These are phyloP conservation scores for Lactarius trivialis DNA, from an alignment of 768 basidiomycete genomes.

Conservation along the genomic window DNA sequence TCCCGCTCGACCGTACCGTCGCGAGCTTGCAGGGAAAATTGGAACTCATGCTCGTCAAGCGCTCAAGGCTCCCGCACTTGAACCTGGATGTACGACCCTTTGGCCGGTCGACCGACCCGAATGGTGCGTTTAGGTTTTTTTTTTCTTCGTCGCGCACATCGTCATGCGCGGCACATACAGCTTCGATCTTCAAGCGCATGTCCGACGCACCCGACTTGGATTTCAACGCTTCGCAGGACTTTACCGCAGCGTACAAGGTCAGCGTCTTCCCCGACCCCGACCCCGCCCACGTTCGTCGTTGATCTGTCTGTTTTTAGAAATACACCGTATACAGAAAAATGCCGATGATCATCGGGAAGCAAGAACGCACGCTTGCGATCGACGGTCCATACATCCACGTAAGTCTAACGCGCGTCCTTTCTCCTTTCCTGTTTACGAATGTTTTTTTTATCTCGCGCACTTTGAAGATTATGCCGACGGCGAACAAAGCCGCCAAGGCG, in stretches of 20 bases:
- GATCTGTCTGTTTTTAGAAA: constrained; percentile 43
- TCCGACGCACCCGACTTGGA: constrained; percentile 56
- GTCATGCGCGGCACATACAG: constrained; percentile 33
- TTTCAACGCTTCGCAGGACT: constrained; percentile 61
- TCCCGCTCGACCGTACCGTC: constrained; percentile 94
- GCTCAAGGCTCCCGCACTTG: constrained; percentile 65
- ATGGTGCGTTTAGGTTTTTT: constrained; percentile 53
- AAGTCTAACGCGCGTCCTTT: constrained; percentile 24
- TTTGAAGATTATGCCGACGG: constrained; percentile 77
- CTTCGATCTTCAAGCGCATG: constrained; percentile 89
- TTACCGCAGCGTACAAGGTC: constrained; percentile 82
- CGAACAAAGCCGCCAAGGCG: constrained; percentile 59
- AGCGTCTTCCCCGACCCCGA: background rate
- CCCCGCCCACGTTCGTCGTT: background rate
- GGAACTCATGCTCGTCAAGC: constrained; percentile 75
- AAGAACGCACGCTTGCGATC: constrained; percentile 86
- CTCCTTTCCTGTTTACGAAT: background rate
- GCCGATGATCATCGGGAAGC: constrained; percentile 87
- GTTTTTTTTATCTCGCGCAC: background rate
- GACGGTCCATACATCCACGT: constrained; percentile 94
- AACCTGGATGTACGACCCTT: constrained; percentile 62
- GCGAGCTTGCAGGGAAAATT: constrained; percentile 85
- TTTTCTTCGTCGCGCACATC: background rate
- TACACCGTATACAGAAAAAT: constrained; percentile 91
- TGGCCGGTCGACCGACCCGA: constrained; percentile 81